Conservation (phyloP, 2,329 filamentous ascomycete species). For the Alternaria dauci region DNA sequence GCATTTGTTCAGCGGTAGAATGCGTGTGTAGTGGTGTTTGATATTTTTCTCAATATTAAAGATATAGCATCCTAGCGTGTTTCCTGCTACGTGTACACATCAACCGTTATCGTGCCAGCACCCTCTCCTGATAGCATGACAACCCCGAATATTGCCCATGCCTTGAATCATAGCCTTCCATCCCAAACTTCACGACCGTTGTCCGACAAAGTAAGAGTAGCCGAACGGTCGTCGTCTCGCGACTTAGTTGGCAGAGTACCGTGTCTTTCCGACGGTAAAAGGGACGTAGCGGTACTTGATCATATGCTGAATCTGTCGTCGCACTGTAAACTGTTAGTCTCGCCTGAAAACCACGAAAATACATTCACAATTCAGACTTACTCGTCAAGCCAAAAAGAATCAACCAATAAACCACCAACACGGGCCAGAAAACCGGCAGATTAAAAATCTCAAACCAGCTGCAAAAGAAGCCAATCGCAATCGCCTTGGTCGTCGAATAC, state of each 20-base stretch:
- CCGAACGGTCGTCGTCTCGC: background rate
- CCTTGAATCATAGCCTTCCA: constrained; percentile 20
- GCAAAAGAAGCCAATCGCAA: constrained; percentile 83
- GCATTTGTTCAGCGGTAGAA: background rate
- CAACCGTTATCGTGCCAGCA: constrained; percentile 20
- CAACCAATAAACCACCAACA: constrained; percentile 98
- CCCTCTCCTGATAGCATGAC: constrained; percentile 16
- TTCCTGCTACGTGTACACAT: constrained; percentile 30
- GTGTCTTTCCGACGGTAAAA: constrained; percentile 84
- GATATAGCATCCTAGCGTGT: constrained; percentile 10
- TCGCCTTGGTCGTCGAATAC: constrained; percentile 91
- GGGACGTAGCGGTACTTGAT: constrained; percentile 99
- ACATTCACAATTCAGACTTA: constrained; percentile 57
- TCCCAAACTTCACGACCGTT: constrained; percentile 6
- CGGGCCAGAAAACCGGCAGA: constrained; percentile 98
- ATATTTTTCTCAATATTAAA: constrained; percentile 10
- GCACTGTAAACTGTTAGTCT: constrained; percentile 67
- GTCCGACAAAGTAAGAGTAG: constrained; percentile 11
- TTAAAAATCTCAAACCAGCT: constrained; percentile 95
- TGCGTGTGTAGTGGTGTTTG: background rate
- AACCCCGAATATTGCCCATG: constrained; percentile 24
- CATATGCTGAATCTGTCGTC: constrained; percentile 99
- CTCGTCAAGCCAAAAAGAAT: constrained; percentile 95
- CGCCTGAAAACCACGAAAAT: too few species aligned
- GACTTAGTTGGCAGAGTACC: constrained; percentile 44